phyloP scores from a whole-genome alignment of 495 filamentous ascomycete species.

The Elasticomyces elasticus region DNA sequence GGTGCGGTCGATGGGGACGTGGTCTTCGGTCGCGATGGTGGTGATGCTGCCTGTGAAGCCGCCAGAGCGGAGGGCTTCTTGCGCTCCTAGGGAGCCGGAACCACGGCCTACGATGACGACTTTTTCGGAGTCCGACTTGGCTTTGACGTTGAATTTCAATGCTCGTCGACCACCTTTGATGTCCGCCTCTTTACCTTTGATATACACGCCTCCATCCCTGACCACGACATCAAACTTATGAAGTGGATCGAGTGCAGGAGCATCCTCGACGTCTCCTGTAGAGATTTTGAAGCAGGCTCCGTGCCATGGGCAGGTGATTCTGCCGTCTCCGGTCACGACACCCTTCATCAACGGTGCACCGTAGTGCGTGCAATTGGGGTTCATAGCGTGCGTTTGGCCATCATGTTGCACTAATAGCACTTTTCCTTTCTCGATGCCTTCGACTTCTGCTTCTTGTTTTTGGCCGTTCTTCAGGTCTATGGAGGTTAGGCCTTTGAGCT shows the following conservation, averaged over 20 bases:
- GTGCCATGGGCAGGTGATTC: constrained; percentile 91
- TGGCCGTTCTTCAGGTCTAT: constrained; percentile 65
- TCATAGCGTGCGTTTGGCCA: constrained; percentile 65
- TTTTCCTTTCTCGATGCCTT: constrained; percentile 76
- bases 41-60: constrained; percentile 77
- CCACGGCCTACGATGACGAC: constrained; percentile 81
- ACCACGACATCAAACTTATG: constrained; percentile 69
- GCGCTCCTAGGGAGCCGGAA: constrained; percentile 64
- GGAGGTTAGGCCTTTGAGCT: constrained; percentile 67
- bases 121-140: constrained; percentile 53
- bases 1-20: constrained; percentile 80
- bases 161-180: constrained; percentile 67
- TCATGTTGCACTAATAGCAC: constrained; percentile 71
- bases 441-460: constrained; percentile 81
- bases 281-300: constrained; percentile 86
- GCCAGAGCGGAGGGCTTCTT: constrained; percentile 71
- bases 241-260: constrained; percentile 75
- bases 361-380: constrained; percentile 88
- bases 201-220: constrained; percentile 72
- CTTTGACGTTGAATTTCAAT: constrained; percentile 62
- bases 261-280: constrained; percentile 92
- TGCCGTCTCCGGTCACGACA: constrained; percentile 68
- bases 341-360: constrained; percentile 79
- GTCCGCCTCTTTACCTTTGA: constrained; percentile 66
- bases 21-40: constrained; percentile 72